A percentile compares a stretch with the other conserved stretches of the same genome.
These are phyloP conservation scores for Trichophaea hybrida DNA, from an alignment of 2,329 filamentous ascomycete species.

Conservation along the genomic window DNA sequence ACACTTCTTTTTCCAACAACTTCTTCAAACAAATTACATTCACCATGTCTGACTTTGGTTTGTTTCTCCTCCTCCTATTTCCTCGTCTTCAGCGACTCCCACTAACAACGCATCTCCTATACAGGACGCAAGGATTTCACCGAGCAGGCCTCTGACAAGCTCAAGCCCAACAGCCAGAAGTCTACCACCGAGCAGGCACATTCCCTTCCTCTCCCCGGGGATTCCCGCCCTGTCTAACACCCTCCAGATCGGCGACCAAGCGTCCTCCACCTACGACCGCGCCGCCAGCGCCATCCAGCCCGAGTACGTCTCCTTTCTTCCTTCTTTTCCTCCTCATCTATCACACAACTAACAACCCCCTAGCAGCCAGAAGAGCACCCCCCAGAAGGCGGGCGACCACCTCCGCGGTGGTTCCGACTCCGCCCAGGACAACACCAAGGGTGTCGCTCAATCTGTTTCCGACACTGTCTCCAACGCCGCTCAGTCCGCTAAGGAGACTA, in stretches of 20 bases:
- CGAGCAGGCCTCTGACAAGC: conserved; percentile 38
- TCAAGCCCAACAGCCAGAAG: conserved; percentile 43
- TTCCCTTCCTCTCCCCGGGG: too few species aligned
- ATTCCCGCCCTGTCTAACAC: conserved; percentile 30
- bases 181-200: conserved; percentile 33
- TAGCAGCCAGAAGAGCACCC: conserved; percentile 33
- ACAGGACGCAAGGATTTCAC: conserved; percentile 37
- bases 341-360: conserved; percentile 5
- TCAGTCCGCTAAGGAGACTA: conserved; percentile 29
- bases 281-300: conserved; percentile 37
- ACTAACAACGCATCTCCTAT: background rate
- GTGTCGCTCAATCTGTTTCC: conserved; percentile 32
- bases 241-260: conserved; percentile 35
- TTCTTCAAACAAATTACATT: conserved; percentile 18
- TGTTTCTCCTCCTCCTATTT: background rate
- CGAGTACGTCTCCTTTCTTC: conserved; percentile 28
- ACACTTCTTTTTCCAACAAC: conserved; percentile 4
- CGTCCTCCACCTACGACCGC: conserved; percentile 36
- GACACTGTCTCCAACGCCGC: conserved; percentile 31
- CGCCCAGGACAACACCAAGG: conserved; percentile 32
- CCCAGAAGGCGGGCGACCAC: conserved; percentile 37
- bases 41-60: conserved; percentile 24
- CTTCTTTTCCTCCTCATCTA: background rate
- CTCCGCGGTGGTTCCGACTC: conserved; percentile 33
- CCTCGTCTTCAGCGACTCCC: background rate